Evolutionary conservation across 768 basidiomycete species (phyloP).

Genomic region (Mycena maculata): DNA sequence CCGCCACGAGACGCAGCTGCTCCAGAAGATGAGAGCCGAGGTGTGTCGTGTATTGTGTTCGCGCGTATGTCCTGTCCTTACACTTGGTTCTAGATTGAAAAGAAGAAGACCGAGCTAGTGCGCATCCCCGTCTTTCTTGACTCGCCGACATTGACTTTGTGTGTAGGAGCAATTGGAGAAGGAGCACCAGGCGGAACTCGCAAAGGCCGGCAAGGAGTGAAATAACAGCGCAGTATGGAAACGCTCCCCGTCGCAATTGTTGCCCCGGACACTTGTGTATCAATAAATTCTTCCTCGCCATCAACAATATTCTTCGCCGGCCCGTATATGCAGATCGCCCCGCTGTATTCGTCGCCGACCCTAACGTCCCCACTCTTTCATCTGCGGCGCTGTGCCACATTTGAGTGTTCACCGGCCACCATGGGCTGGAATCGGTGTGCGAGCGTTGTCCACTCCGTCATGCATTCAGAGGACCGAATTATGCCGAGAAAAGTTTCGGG

Average conservation of each 20-base stretch:
- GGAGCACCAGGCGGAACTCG: conserved; percentile 31
- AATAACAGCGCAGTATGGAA: no score
- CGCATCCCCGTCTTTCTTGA: neutral
- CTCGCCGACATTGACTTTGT: neutral
- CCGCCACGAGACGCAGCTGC: conserved; percentile 53
- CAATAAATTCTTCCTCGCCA: conserved; percentile 10
- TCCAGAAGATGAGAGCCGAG: conserved; percentile 59
- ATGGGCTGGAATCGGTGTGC: no score
- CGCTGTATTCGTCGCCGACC: neutral
- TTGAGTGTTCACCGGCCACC: no score
- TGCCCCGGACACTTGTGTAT: conserved; percentile 27
- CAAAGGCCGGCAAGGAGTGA: neutral
- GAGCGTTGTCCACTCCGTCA: no score
- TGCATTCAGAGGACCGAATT: no score
- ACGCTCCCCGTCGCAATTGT: conserved; percentile 16
- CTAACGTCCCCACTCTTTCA: conserved; percentile 19
- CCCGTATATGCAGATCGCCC: neutral
- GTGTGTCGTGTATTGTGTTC: conserved; percentile 41
- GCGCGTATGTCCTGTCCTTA: neutral
- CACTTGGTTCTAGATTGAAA: conserved; percentile 20
- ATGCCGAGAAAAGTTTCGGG: no score
- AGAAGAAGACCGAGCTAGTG: conserved; percentile 32
- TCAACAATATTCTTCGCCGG: no score
- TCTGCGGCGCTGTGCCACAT: no score
- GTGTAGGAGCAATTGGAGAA: conserved; percentile 25